Conservation (phyloP, 139 green algal species). For the Ulvella scutata region DNA sequence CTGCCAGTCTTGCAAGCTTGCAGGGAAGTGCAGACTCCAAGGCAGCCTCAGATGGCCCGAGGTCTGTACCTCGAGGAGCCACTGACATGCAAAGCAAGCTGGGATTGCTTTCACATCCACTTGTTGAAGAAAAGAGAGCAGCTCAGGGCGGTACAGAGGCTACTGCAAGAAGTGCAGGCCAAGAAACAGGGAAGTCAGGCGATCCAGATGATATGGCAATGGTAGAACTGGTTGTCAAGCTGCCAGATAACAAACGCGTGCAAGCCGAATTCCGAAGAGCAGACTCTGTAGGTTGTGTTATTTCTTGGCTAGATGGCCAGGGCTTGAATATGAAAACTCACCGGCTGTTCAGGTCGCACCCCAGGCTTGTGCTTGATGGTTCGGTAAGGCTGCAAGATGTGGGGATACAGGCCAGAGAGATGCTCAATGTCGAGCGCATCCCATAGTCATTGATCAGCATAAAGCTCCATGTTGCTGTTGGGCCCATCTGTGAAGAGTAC, state of each 20-base stretch:
- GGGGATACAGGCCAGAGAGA: too few species aligned
- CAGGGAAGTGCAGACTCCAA: background rate
- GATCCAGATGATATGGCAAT: background rate
- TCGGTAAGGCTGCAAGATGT: too few species aligned
- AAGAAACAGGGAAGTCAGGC: too few species aligned
- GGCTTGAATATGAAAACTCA: background rate
- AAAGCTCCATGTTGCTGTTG: too few species aligned
- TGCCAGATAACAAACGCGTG: background rate
- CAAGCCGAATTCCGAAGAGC: background rate
- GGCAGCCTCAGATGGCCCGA: background rate
- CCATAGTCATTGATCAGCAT: too few species aligned
- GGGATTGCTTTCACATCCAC: too few species aligned
- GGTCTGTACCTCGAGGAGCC: background rate
- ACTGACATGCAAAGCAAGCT: too few species aligned
- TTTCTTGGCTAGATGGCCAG: background rate
- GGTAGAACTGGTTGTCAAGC: background rate
- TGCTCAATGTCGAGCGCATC: too few species aligned
- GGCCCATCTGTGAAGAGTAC: too few species aligned
- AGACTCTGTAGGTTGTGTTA: background rate
- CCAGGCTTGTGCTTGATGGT: too few species aligned
- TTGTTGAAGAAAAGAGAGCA: too few species aligned
- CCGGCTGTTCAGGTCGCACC: background rate
- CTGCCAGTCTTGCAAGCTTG: constrained; percentile 12
- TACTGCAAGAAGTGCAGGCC: background rate
- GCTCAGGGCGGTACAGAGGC: background rate